phyloP scores from a whole-genome alignment of 371 early-diverging fungal species.

The Haplosporangium sp. region DNA sequence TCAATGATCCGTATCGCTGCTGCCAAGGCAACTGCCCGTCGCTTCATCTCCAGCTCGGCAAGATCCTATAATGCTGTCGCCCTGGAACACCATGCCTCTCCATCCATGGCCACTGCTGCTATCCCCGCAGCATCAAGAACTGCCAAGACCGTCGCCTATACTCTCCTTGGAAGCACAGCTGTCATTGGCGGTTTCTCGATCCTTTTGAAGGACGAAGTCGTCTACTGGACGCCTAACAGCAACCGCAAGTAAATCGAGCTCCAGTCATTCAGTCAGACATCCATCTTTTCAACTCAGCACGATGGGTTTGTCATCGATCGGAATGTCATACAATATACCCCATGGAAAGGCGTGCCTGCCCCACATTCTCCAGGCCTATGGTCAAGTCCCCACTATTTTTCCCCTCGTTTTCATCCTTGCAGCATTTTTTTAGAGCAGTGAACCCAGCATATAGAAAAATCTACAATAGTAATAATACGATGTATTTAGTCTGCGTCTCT shows the following conservation, averaged over 20 bases:
- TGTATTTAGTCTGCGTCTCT: not conserved
- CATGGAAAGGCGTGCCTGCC: no score
- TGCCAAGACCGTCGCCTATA: slow-evolving; percentile 19
- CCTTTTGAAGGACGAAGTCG: slow-evolving; percentile 40
- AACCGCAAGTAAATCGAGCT: slow-evolving; percentile 29
- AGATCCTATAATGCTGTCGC: slow-evolving; percentile 26
- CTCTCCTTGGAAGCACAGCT: slow-evolving; percentile 25
- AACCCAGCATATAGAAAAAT: no score
- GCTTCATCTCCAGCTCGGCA: slow-evolving; percentile 34
- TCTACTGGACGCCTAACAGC: slow-evolving; percentile 47
- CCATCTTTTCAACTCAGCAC: not conserved
- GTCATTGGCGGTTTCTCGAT: slow-evolving; percentile 27
- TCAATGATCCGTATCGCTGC: slow-evolving; percentile 36
- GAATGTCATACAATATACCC: no score
- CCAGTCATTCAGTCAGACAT: not conserved
- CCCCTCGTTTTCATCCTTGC: no score
- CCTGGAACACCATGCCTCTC: slow-evolving; percentile 12
- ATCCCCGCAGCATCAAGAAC: slow-evolving; percentile 5
- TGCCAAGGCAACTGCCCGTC: slow-evolving; percentile 20
- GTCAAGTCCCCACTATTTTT: no score
- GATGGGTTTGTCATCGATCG: not conserved
- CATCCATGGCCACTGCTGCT: slow-evolving; percentile 8
- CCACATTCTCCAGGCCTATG: no score
- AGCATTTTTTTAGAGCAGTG: no score
- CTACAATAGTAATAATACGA: not conserved